phyloP scores from a whole-genome alignment of 2,329 filamentous ascomycete species.

The Pseudopyrenochaeta lycopersici region DNA sequence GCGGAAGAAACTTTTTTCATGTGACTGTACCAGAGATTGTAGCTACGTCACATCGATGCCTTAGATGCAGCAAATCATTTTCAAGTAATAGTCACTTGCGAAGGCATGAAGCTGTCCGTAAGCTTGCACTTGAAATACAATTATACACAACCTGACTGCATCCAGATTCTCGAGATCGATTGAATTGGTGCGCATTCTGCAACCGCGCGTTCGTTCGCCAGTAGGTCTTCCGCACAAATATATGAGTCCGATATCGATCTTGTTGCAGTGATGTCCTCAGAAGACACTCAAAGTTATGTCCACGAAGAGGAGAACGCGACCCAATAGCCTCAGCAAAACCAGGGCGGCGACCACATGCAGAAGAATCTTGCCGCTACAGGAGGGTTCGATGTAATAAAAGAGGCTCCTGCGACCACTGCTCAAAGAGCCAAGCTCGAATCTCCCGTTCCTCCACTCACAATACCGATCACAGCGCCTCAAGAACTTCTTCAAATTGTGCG shows the following conservation, averaged over 20 bases:
- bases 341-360: background rate
- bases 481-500: background rate
- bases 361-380: background rate
- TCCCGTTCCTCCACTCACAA: too few species aligned
- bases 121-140: background rate
- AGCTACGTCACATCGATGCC: background rate
- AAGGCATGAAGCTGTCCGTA: constrained; percentile 14
- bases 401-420: too few species aligned
- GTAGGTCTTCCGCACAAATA: background rate
- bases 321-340: background rate
- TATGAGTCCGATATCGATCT: background rate
- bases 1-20: too few species aligned
- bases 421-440: too few species aligned
- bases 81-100: constrained; percentile 10
- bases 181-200: constrained; percentile 8
- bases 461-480: background rate
- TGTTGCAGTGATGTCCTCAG: constrained; percentile 5
- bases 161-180: background rate
- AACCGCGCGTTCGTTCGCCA: background rate
- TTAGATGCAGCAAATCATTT: constrained; percentile 4
- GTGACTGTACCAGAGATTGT: too few species aligned
- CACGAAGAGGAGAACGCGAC: constrained; percentile 3
- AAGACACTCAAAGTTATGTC: constrained; percentile 8
- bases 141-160: background rate
- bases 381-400: too few species aligned